Base-by-base conservation (phyloP, 2,329 filamentous ascomycete genomes). In the Arthrobotrys conoides region DNA sequence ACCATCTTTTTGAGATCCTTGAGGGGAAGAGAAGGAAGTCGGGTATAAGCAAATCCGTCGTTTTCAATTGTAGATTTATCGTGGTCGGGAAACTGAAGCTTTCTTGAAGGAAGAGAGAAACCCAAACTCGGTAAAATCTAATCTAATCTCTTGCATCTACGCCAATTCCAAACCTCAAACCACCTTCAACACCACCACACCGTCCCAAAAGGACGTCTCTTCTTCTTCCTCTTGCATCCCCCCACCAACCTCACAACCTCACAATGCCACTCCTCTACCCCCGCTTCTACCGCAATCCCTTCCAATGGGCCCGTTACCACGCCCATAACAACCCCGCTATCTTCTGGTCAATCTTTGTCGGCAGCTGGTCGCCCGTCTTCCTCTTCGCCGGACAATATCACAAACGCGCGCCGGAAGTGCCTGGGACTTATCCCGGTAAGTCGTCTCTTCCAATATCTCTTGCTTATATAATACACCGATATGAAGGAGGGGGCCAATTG, bases 351-450 rank as follows among this genome's bases (percentile, higher is more conserved):
- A 87, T 93, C 83, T 84, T 93, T 77, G 86, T 97, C 82, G 95
- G 93, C 82, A 87, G 86, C 81, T 83, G 90, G 70, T 94, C 94
- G 10, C 95, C 95, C 36, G 85, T 92, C 73, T 86, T 89, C 76
- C 86, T 97, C 80, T 85, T 91, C 79, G 87, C 88, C 75, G 91
- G 93, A 0, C 94, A 94, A 55, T 92, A 93, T 57, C 87, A 96
- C 82, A 86, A 90, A 82, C 88, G 90, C 83, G 89, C 92, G 81
- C 87, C 89, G 81, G 89, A 88, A 72, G 90, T 97, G 81, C 95
- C 96, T 38, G 86, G 94, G 85, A 96, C 94, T 84, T 98, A 98
- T 87, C 95, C 95, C 79, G 90, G 95, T 98, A 89, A 84, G 93
- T 3, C 27, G 6, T 30, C 89, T 49, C 41, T 5, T n/a, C n/a